Evolutionary conservation across 331 rosid species (phyloP), one percentile per base, ranked within the genome.

Genomic region (Erythrophleum ivorense): DNA sequence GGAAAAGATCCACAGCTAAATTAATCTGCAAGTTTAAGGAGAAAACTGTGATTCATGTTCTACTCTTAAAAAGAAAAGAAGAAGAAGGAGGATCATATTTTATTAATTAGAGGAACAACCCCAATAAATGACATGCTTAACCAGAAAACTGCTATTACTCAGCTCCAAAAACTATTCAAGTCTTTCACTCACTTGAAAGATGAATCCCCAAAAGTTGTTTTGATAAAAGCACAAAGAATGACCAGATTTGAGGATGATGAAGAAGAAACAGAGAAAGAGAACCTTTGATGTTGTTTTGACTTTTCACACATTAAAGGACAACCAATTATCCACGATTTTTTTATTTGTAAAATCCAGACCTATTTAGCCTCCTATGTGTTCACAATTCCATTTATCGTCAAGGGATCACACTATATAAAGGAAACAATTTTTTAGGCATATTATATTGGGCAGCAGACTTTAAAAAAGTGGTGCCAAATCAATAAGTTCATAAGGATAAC

Each of bases 1-100:
- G 60, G 64, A 83, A 63, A 79, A 64, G 59, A 66, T 70, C 40
- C 82, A 71, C 58, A 34, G 62, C 43, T 34, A 24, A 21, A 49
- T 48, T 24, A 49, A 82, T 50, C 41, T 57, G 7, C 21, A 50
- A 52, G 4, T 8, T 53, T 71, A 83, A 67, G 55, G 55, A 77
- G 79, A 83, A 62, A 77, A 54, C 9, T 60, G n/a, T 60, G 16
- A 60, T 31, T 60, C 43, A 62, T 13, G n/a, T 62, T 18, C 68
- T 33, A 31, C 68, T 29, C 5, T n/a, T 29, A 15, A 29, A 50
- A 63, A 76, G 38, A 68, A 41, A 59, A 31, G 36, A 24, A 49
- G 48, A 60, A 18, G 1, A 24, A 72, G 46, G 40, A 40, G 29
- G 18, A 29, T 38, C 13, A 38, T 16, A 65, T 36, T 36, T 65